Conservation (phyloP, 257 asterid species). For the Solanum lycopersicoides region DNA sequence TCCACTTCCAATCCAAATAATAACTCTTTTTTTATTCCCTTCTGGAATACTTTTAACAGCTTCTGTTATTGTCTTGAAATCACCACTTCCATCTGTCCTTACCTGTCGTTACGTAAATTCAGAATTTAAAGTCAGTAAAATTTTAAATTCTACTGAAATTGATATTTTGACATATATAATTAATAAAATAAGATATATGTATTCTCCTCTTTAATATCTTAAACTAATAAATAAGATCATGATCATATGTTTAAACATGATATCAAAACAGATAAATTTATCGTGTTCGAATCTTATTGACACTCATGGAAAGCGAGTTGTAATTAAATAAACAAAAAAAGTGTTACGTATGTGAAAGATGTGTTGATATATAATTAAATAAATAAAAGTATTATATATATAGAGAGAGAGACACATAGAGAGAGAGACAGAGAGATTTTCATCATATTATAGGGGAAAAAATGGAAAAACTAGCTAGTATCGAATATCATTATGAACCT, state of each 20-base stretch:
- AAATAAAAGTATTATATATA: not conserved
- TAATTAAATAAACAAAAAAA: no score
- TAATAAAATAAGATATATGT: no score
- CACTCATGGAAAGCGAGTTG: no score
- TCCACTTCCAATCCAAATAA: constrained; percentile 56
- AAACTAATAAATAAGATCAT: no score
- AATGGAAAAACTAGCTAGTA: not conserved
- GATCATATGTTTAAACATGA: no score
- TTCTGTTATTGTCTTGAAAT: constrained; percentile 46
- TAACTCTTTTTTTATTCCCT: constrained; percentile 32
- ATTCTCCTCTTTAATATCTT: no score
- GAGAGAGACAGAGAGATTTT: not conserved
- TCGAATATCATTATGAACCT: not conserved
- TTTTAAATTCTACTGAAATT: not conserved
- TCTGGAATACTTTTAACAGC: constrained; percentile 52
- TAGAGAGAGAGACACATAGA: no score
- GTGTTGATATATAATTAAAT: not conserved
- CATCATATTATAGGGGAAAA: not conserved
- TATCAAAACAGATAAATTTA: no score
- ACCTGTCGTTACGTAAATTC: not conserved
- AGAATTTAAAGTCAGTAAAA: not conserved
- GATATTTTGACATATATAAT: no score
- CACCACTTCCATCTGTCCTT: constrained; percentile 34
- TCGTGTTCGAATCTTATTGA: not conserved
- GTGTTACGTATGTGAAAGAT: not conserved